Base-by-base conservation (phyloP, 164 flowering plant genomes). In the Dillenia suffruticosa region DNA sequence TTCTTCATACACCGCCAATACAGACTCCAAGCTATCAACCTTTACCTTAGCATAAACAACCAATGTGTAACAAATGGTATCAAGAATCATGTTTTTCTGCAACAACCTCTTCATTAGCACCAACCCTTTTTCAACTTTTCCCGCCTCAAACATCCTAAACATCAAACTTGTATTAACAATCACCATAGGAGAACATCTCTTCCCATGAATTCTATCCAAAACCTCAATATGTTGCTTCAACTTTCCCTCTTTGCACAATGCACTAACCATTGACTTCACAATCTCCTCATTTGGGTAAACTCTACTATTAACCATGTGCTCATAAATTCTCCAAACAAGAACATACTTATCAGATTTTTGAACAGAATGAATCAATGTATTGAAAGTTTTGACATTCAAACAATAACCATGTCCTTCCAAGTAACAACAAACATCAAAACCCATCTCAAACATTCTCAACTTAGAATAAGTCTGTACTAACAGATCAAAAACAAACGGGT, bases 231-330 rank as follows among this genome's bases (percentile, higher is more conserved):
- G 53, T 51, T 61, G 76, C 70, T 76, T 75, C 81, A 92, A 65
- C 51, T 70, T 77, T 62, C 98, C 98, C 76, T 81, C 86, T 62
- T 89, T 90, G 74, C 95, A 84, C 77, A 90, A 65, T 11, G 81
- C 87, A 66, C 51, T 60, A 10, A 83, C 73, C 96, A 90, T 74
- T 24, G 61, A 78, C 49, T 65, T 77, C 13, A 69, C 48, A 1
- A 89, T 85, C n/a, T 54, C 63, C 54, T 74, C 87, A 81, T 87
- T 87, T 57, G 96, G 96, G 57, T 74, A 85, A n/a, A 51, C 67
- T 66, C 89, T 84, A 15, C 46, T 75, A 45, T 63, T 50, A 16
- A 90, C 63, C 92, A 90, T 85, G 66, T 64, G 78, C 80, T 87
- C 92, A 70, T 87, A 93, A 16, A 93, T 64, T 48, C 68, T 72